Percentiles rank a stretch among this genome's conserved stretches.
phyloP scores from a whole-genome alignment of 306 rosid genomes.

The Aeschynomene evenia region DNA sequence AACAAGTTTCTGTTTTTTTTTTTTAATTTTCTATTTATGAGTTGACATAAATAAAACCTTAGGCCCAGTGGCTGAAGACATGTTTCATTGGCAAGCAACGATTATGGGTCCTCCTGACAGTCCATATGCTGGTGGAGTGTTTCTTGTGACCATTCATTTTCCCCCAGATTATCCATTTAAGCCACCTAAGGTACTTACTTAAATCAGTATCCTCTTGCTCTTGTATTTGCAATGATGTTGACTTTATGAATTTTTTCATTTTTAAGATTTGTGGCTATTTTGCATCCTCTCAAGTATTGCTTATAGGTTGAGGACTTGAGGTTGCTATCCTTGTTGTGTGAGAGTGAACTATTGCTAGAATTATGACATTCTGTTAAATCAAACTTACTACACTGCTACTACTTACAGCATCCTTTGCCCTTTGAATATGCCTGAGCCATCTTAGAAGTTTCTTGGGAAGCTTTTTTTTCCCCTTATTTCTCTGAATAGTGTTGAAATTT shows the following conservation, averaged over 20 bases:
- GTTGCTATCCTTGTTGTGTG: not conserved
- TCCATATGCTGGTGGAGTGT: conserved; percentile 66
- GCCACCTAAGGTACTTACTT: conserved; percentile 54
- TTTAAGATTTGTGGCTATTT: no score
- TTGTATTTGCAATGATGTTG: not conserved
- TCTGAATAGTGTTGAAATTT: no score
- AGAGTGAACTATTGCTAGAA: not conserved
- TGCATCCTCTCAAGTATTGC: not conserved
- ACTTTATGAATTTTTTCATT: not conserved
- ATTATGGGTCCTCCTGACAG: conserved; percentile 81
- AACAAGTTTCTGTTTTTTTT: conserved; percentile 25
- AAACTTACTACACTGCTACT: not conserved
- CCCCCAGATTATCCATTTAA: conserved; percentile 61
- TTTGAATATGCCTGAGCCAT: not conserved
- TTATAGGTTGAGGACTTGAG: not conserved
- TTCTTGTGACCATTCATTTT: conserved; percentile 66
- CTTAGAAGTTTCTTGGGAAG: not conserved
- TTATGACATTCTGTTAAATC: not conserved
- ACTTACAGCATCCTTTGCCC: not conserved
- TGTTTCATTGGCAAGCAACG: conserved; percentile 70
- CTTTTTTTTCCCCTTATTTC: not conserved
- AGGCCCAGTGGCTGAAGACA: conserved; percentile 72
- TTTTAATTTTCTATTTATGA: not conserved
- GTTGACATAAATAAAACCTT: conserved; percentile 10
- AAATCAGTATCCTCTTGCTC: no score